phyloP scores from a whole-genome alignment of 306 rosid genomes.

The Pachyrhizus erosus region DNA sequence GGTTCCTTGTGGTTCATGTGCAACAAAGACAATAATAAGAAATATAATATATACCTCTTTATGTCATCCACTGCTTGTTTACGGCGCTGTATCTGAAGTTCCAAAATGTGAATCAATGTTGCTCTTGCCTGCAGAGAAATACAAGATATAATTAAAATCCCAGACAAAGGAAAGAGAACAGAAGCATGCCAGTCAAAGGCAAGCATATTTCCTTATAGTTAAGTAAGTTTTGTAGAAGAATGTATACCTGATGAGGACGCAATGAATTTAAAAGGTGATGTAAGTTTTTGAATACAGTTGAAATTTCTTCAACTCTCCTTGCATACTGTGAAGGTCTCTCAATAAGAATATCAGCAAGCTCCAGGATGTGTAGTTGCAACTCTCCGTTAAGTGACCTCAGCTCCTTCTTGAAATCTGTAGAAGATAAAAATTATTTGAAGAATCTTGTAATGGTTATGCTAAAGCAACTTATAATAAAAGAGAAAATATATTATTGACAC shows the following conservation, averaged over 20 bases:
- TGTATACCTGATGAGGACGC: slow-evolving; percentile 86
- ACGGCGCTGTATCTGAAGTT: slow-evolving; percentile 86
- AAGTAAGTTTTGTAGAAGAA: slow-evolving; percentile 11
- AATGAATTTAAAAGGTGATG: slow-evolving; percentile 91
- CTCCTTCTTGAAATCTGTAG: slow-evolving; percentile 85
- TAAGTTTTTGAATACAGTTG: slow-evolving; percentile 87
- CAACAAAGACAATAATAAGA: slow-evolving; percentile 1
- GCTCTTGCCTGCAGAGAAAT: slow-evolving; percentile 78
- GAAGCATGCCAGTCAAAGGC: slow-evolving; percentile 23
- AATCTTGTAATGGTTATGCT: background rate
- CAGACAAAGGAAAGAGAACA: background rate
- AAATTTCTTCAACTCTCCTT: slow-evolving; percentile 94
- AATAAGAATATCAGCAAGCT: slow-evolving; percentile 93
- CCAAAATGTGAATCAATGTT: slow-evolving; percentile 83
- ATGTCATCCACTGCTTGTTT: slow-evolving; percentile 96
- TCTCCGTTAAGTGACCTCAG: slow-evolving; percentile 88
- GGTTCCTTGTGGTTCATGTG: background rate
- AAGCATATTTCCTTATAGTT: background rate
- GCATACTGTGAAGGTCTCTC: slow-evolving; percentile 97
- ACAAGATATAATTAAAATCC: slow-evolving; percentile 5
- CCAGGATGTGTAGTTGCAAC: slow-evolving; percentile 82
- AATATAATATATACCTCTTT: slow-evolving; percentile 61
- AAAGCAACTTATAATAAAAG: background rate
- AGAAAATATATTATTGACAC: background rate
- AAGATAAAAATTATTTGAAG: slow-evolving; percentile 14